Evolutionary conservation across 2,329 filamentous ascomycete species (phyloP), one percentile per base, ranked within the genome.

Genomic region (Curvularia eragrostidis): DNA sequence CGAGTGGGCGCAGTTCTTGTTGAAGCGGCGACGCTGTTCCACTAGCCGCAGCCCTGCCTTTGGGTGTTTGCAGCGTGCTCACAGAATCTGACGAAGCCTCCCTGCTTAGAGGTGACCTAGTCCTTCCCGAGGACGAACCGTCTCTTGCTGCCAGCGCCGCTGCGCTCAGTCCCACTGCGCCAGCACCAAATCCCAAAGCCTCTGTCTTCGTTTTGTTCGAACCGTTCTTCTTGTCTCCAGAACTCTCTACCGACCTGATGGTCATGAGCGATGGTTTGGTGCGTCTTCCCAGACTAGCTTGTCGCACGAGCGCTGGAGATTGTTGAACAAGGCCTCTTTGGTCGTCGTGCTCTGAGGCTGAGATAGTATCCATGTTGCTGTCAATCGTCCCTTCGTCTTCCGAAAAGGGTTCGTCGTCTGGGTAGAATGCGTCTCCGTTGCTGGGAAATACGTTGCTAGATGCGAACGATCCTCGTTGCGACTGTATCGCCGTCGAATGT

Each of bases 391-490:
- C 70, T 13, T 78, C 77, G 12, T 78, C 75, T 23, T 79, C 77
- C 3, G 75, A 77, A 13, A 66, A 70, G 7, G 70, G 58, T 8
- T 64, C 70, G 19, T 73, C 75, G 41, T 79, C 75, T 4, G 75
- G 63, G 58, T 81, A 81, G 54, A 73, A 79, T 32, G 76, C 76
- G 5, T 77, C 72, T 3, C 70, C 69, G 39, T 77, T 68, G 24
- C 76, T 75, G 0, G 81, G 80, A 38, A 82, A 81, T 0, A 80
- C 80, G 58, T 79, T 82, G 61, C 80, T 83, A 23, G 81, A 82
- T 18, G 80, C 80, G 55, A 77, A 82, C 1, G 80, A 82, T 12
- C 74, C 76, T 51, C 74, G 75, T 32, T 74, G 73, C 12, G 77
- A 79, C 41, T 70, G 70, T 30, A 76, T 71, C n/a, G 72, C 77